Evolutionary conservation across 495 filamentous ascomycete species (phyloP), one percentile per base, ranked within the genome.

Genomic region (Tuber brumale): DNA sequence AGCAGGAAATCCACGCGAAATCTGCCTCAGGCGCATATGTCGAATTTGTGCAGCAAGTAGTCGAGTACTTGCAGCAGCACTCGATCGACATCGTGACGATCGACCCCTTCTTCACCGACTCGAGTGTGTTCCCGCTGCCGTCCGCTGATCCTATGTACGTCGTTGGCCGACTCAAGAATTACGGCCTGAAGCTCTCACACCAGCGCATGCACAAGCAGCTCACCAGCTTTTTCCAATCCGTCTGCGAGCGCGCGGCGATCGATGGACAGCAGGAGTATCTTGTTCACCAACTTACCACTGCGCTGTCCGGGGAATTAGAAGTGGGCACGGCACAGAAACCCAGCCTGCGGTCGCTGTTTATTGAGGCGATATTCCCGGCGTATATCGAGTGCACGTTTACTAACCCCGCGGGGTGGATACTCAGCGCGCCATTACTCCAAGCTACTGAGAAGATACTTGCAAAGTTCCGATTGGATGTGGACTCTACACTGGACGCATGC

Each of bases 91-190:
- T 93, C 41, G 87, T 87, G 76, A 85, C 86, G 0, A 86, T 93
- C 70, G 89, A 92, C 75, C 81, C 83, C 4, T 93, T 91, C 86
- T 93, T 93, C 84, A 92, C 88, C 3, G 88, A 93, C 75, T 88
- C 89, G 14, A 81, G 86, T 39, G 83, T 87, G 0, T 93, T 93
- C 82, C 91, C 91, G 9, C 84, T 92, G 44, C 91, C 91, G 23
- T 86, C 86, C 31, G 85, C 83, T 0, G 91, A 93, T 77, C 91
- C 91, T 6, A 88, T 86, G 1, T 93, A 93, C 83, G 89, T 93
- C 45, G 88, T 92, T 31, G 91, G 90, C 14, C 86, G 87, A 75
- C 84, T 93, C 73, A 89, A 88, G 78, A 86, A 89, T 74, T 93
- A 92, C 76, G 89, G 87, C 21, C 85, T 89, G 8, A 90, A 88